Conservation (phyloP, 306 rosid genomes). For the Prunus fruticosa region DNA sequence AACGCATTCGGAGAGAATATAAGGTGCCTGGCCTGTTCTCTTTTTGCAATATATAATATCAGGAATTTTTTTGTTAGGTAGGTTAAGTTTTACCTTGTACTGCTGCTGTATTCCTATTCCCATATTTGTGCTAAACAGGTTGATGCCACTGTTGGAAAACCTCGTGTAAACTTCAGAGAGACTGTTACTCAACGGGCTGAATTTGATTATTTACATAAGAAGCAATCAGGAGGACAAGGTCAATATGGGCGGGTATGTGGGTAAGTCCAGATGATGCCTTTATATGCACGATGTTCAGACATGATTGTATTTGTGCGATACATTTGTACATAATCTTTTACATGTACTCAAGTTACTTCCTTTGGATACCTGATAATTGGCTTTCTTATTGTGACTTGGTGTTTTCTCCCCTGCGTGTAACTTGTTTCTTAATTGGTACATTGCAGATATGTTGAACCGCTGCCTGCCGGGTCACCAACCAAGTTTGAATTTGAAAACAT, state of each 20-base stretch:
- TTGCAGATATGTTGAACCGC: constrained; percentile 87
- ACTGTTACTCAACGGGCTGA: constrained; percentile 91
- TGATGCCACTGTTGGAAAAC: constrained; percentile 95
- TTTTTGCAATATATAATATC: neutral
- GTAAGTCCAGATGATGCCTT: constrained; percentile 48
- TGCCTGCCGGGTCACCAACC: constrained; percentile 67
- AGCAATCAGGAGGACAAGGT: constrained; percentile 97
- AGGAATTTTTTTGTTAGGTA: constrained; percentile 12
- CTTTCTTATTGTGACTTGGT: neutral
- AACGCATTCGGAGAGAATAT: constrained; percentile 90
- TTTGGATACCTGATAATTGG: neutral
- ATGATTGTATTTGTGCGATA: neutral
- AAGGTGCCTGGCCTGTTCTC: constrained; percentile 46
- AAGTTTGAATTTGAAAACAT: constrained; percentile 94
- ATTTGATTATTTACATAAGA: constrained; percentile 95
- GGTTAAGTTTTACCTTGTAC: constrained; percentile 13
- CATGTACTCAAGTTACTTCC: no score
- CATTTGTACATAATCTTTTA: neutral
- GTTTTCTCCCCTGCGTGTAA: neutral
- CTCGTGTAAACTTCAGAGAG: constrained; percentile 99
- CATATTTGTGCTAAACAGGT: constrained; percentile 49
- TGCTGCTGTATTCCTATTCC: constrained; percentile 16
- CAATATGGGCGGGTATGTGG: constrained; percentile 98
- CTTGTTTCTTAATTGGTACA: constrained; percentile 11
- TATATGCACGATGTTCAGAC: neutral